Evolutionary conservation across 768 basidiomycete species (phyloP).

Genomic region (Trametes meyenii): DNA sequence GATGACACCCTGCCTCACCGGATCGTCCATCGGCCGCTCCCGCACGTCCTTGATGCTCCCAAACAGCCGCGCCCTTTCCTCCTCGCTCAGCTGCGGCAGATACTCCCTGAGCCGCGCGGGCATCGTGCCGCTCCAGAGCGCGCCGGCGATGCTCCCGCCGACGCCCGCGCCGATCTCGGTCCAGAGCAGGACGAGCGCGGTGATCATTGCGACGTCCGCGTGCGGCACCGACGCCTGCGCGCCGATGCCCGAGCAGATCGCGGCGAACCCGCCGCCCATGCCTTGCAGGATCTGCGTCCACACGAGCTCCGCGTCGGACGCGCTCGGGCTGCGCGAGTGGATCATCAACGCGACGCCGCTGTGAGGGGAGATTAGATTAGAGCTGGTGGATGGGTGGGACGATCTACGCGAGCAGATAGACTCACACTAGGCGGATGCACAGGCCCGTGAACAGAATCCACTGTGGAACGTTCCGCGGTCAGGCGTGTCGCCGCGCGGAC

Average conservation of each 20-base stretch:
- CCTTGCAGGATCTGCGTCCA: conserved; percentile 53
- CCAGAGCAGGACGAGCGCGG: conserved; percentile 46
- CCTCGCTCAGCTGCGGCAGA: conserved; percentile 19
- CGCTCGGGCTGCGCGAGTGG: conserved; percentile 28
- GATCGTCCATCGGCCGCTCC: conserved; percentile 15
- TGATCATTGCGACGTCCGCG: conserved; percentile 49
- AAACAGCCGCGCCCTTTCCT: conserved; percentile 19
- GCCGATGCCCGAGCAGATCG: conserved; percentile 43
- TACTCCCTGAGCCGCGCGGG: conserved; percentile 30
- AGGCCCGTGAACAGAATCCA: conserved; percentile 44
- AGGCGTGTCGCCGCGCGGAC: background rate
- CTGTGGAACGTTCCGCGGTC: conserved; percentile 16
- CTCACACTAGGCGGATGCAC: conserved; percentile 31
- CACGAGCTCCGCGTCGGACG: conserved; percentile 41
- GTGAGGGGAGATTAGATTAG: background rate
- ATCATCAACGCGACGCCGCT: conserved; percentile 36
- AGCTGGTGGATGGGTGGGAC: background rate
- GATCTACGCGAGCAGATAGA: conserved; percentile 5
- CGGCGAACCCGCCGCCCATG: conserved; percentile 53
- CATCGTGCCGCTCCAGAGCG: conserved; percentile 31
- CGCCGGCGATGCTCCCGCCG: conserved; percentile 40
- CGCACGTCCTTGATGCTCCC: conserved; percentile 23
- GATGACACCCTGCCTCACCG: conserved; percentile 22
- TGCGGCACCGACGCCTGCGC: conserved; percentile 51
- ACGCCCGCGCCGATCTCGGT: conserved; percentile 47